Evolutionary conservation across 73 alveolate genomes (phyloP), one percentile per base, ranked within the genome.

Genomic region (Stentor coeruleus): DNA sequence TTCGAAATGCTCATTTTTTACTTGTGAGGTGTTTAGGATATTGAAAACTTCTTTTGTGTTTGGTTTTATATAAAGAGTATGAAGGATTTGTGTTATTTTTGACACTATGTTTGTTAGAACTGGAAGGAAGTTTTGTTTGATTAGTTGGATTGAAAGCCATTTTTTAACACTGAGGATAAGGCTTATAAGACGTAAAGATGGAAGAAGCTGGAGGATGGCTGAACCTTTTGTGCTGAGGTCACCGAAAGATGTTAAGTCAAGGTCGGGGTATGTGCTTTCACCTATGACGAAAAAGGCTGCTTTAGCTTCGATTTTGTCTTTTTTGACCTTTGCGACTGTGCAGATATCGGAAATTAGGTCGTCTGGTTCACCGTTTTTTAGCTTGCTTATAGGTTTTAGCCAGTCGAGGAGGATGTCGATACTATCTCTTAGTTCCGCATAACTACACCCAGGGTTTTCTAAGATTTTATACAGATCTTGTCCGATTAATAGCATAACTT

Each of bases 281-380:
- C 33, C 40, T 31, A 33, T 20, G 37, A 66, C 79, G n/a, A 66
- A 33, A 66, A 20, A 66, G 33, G 37, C 36, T 20, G 40, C 37
- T 20, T 66, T 66, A 26, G n/a, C 33, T 66, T 66, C 79, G 40
- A 66, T 66, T 31, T 66, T 66, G 79, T 66, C 79, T 31, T 20
- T 20, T 40, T 66, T 66, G 26, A 28, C 42, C 79, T 31, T 31
- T 28, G 15, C 11, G 42, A 20, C 37, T 31, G 36, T 40, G n/a
- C n/a, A 31, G 79, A 20, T 31, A 37, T 66, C 79, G 37, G 15
- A 28, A 26, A 66, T 37, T 15, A 20, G n/a, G n/a, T 26, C 42
- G n/a, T 20, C 79, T 20, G 40, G 11, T 37, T 20, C n/a, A 66
- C n/a, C 39, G n/a, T 66, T 31, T 66, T 66, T 66, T 37, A 33